Base-by-base conservation (phyloP, 164 flowering plant species). In the Magnolia sinica region DNA sequence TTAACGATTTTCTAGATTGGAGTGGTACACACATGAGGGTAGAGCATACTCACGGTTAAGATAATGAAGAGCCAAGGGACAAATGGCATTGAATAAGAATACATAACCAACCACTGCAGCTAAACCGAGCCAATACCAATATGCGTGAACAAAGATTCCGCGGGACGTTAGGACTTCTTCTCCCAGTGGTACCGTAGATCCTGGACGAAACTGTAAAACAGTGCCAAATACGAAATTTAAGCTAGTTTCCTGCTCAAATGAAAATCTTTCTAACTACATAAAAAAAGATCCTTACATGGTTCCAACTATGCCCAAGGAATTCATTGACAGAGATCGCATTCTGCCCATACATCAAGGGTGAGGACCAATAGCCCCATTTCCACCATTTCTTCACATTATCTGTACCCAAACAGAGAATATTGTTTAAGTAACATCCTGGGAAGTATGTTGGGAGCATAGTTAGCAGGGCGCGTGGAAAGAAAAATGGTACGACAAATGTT, bases 351-450 rank as follows among this genome's bases (percentile, higher is more conserved):
- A 87, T 69, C 74, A 96, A 3, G 20, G 98, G 99, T 16, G 97
- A 92, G 37, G 85, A 14, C 96, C 95, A 92, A 74, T 87, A 89
- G 51, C 88, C 99, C 99, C 99, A 96, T 9, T 73, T 55, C 94
- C 93, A 93, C 98, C 98, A 93, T 11, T 68, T 71, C 68, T 52
- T 68, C 16, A 76, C 51, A 20, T 68, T 23, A 19, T 52, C 78
- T 68, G 65, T 29, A 50, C 9, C 50, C 37, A 22, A 20, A 52
- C 3, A 37, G 50, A 7, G 69, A 67, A 11, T 65, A 27, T 27
- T 27, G 55, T 18, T 73, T 27, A 31, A 31, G 18, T 10, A 14
- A 20, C 16, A 18, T 8, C 20, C 27, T 51, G 29, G 29, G 29
- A 27, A 27, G 29, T 27, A 27, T 27, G 29, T 27, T 27, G 29